Evolutionary conservation across 345 rosid genomes (phyloP).

Genomic region (Erodium maritimum): DNA sequence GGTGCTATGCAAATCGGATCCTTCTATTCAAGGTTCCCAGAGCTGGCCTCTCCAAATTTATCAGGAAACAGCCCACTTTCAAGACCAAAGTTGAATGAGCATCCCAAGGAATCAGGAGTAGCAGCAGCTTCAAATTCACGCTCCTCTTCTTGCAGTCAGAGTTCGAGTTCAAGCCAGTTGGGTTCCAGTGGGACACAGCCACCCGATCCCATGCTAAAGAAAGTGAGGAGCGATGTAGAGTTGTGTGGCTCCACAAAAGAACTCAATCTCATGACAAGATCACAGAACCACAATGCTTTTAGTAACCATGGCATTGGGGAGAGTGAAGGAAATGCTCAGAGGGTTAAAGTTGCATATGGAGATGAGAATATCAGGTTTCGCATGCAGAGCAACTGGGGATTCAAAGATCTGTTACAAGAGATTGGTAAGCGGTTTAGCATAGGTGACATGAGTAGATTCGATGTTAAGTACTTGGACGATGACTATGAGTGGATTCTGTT

Average conservation of each 20-base stretch:
- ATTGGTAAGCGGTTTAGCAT: constrained; percentile 53
- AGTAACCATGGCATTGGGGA: constrained; percentile 22
- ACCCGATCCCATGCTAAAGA: constrained; percentile 26
- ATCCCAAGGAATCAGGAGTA: constrained; percentile 14
- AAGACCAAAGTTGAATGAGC: constrained; percentile 12
- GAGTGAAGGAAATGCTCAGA: constrained; percentile 33
- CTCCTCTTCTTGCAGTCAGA: constrained; percentile 59
- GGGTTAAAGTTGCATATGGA: constrained; percentile 54
- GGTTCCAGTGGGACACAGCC: constrained; percentile 53
- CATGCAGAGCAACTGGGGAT: constrained; percentile 35
- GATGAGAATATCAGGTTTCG: constrained; percentile 63
- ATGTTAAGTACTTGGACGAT: constrained; percentile 86
- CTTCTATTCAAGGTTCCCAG: constrained; percentile 58
- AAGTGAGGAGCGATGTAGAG: constrained; percentile 34
- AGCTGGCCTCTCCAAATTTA: constrained; percentile 40
- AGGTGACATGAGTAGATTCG: constrained; percentile 41
- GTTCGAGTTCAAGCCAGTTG: constrained; percentile 68
- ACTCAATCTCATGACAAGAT: constrained; percentile 25
- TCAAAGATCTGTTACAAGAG: constrained; percentile 46
- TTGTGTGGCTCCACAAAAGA: constrained; percentile 36
- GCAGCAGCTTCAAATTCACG: constrained; percentile 38
- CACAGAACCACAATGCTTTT: constrained; percentile 31
- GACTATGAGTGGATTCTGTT: constrained; percentile 86
- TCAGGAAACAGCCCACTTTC: constrained; percentile 22
- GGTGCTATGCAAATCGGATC: constrained; percentile 56